These are phyloP conservation scores for Phalaenopsis aphrodite DNA, from an alignment of 106 monocot species.

Conservation along the genomic window DNA sequence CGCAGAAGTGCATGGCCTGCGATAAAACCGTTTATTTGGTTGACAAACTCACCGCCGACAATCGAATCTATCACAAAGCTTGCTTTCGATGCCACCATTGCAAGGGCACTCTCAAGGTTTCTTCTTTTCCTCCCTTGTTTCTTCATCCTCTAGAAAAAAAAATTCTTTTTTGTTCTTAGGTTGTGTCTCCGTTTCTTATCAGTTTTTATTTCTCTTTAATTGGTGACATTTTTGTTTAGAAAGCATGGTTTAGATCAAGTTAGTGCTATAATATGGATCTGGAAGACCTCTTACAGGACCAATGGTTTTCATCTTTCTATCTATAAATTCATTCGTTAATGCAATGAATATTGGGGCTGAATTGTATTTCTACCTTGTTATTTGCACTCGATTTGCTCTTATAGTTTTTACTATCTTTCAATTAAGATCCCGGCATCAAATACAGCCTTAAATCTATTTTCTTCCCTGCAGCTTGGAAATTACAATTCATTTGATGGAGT, in stretches of 20 bases:
- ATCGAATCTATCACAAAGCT: conserved; percentile 75
- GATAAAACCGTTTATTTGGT: conserved; percentile 87
- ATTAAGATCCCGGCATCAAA: not conserved
- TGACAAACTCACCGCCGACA: conserved; percentile 84
- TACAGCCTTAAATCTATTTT: not conserved
- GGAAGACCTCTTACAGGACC: not conserved
- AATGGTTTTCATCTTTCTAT: not conserved
- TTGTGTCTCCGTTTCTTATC: not conserved
- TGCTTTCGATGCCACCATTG: conserved; percentile 97
- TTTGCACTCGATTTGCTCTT: not conserved
- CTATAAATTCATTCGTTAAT: not conserved
- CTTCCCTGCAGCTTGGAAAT: conserved; percentile 60
- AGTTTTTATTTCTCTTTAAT: not conserved
- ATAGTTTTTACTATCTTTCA: not conserved
- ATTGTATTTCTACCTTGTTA: not conserved
- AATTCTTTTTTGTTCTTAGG: too few relatives aligned
- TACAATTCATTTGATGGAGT: conserved; percentile 95
- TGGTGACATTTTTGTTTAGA: not conserved
- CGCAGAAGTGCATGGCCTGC: conserved; percentile 68
- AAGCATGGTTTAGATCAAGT: not conserved
- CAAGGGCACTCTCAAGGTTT: conserved; percentile 52
- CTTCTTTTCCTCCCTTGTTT: not conserved
- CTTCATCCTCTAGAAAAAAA: too few relatives aligned
- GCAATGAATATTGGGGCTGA: too few relatives aligned
- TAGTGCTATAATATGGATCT: not conserved